Percentiles rank a stretch among this genome's conserved stretches.
Evolutionary conservation across 257 asterid genomes (phyloP).

Genomic region (Nemophila menziesii): DNA sequence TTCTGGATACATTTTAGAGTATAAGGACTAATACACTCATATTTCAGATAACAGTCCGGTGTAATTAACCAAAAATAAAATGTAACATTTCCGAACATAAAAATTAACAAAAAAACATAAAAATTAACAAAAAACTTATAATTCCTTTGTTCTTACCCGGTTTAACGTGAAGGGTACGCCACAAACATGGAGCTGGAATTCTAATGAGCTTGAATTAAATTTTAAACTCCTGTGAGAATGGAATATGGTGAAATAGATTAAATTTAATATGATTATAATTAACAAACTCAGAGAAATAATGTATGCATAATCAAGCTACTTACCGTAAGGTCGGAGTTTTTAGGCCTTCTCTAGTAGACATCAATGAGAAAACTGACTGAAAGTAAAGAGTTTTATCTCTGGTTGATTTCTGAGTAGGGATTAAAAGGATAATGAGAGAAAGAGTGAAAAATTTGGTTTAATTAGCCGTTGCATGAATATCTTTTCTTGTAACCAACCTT

Average conservation of each 20-base stretch:
- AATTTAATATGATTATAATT: too few relatives aligned
- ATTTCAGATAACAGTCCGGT: too few relatives aligned
- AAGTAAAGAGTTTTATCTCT: too few relatives aligned
- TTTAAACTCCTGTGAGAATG: constrained; percentile 32
- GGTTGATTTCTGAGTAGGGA: too few relatives aligned
- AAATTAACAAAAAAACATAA: neutral
- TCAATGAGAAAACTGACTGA: too few relatives aligned
- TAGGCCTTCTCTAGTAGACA: neutral
- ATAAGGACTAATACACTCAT: too few relatives aligned
- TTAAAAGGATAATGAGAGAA: too few relatives aligned
- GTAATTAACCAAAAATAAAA: too few relatives aligned
- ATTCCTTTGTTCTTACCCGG: constrained; percentile 28
- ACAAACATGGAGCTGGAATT: constrained; percentile 31
- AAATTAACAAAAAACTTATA: neutral
- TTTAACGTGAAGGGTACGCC: constrained; percentile 37
- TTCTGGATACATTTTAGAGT: too few relatives aligned
- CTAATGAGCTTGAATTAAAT: constrained; percentile 24
- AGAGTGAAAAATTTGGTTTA: too few relatives aligned
- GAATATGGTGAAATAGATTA: neutral
- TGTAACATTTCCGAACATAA: neutral
- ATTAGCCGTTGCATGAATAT: too few relatives aligned
- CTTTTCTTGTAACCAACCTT: too few relatives aligned
- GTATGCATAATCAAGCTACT: neutral
- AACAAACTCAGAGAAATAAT: neutral
- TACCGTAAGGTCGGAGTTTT: neutral